Evolutionary conservation across 495 filamentous ascomycete genomes (phyloP).

Genomic region (Xylaria acuta): DNA sequence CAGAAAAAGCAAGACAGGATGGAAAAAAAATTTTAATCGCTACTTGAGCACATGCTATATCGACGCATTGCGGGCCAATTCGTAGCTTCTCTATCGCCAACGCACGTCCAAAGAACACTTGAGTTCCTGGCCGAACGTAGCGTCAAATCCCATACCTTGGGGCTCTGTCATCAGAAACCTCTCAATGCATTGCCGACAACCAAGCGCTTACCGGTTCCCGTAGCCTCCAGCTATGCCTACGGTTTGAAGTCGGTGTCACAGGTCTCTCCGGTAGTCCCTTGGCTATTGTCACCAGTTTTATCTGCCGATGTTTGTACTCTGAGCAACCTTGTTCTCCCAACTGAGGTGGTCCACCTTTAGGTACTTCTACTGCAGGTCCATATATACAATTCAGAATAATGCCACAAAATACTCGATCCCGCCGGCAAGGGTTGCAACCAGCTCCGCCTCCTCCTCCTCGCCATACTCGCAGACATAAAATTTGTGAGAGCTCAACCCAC

Average conservation of each 20-base stretch:
- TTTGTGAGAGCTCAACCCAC: neutral
- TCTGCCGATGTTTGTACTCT: neutral
- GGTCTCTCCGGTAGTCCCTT: neutral
- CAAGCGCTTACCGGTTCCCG: neutral
- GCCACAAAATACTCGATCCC: neutral
- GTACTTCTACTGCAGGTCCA: neutral
- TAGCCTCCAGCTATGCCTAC: neutral
- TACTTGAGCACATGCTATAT: neutral
- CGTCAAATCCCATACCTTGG: neutral
- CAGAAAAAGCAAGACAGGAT: slow-evolving; percentile 1
- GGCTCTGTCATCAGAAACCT: neutral
- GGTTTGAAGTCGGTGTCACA: neutral
- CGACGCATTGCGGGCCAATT: neutral
- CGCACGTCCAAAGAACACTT: neutral
- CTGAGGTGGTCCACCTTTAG: neutral
- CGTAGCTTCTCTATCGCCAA: no score
- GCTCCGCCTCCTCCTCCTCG: neutral
- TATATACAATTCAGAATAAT: neutral
- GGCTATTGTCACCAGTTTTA: neutral
- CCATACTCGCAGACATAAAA: neutral
- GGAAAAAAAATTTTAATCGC: neutral
- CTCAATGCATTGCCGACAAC: neutral
- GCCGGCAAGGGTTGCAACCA: neutral
- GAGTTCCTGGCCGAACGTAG: neutral
- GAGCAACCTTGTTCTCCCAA: neutral